phyloP scores from a whole-genome alignment of 192 early-diverging fungal genomes.

The Coemansia sp. region DNA sequence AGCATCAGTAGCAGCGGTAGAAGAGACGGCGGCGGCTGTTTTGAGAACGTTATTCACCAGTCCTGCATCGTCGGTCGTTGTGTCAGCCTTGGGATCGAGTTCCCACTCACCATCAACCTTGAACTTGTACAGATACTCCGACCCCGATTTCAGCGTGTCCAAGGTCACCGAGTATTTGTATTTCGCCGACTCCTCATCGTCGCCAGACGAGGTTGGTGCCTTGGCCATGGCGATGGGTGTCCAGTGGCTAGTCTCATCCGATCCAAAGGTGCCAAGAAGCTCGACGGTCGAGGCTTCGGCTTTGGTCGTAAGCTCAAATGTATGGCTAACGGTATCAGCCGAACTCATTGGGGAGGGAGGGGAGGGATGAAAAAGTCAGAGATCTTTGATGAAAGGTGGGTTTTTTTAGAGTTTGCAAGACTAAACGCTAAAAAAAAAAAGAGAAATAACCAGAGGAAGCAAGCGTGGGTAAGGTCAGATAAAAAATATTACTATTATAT shows the following conservation, averaged over 20 bases:
- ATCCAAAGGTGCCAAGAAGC: conserved; percentile 47
- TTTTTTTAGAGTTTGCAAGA: no score
- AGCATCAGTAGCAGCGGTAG: not conserved
- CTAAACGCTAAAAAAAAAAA: no score
- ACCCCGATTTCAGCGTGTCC: conserved; percentile 11
- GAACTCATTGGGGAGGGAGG: not conserved
- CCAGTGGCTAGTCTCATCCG: conserved; percentile 27
- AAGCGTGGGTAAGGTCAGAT: no score
- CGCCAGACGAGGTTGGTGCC: not conserved
- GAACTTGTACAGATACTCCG: conserved; percentile 42
- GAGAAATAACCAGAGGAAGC: no score
- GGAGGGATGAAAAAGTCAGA: no score
- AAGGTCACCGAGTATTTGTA: conserved; percentile 25
- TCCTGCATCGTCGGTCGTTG: conserved; percentile 28
- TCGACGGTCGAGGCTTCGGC: conserved; percentile 27
- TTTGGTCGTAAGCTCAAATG: conserved; percentile 23
- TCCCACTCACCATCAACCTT: conserved; percentile 46
- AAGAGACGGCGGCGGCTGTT: no score
- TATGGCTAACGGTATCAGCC: conserved; percentile 14
- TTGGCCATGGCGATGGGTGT: conserved; percentile 37
- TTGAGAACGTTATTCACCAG: conserved; percentile 38
- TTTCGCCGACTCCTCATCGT: not conserved
- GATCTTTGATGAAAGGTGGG: no score
- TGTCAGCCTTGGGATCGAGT: conserved; percentile 35
- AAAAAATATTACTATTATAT: not conserved